These are phyloP conservation scores for Bryoerythrophyllum caledonicum DNA, from an alignment of 225 moss, liverwort and hornwort species.

Conservation along the genomic window DNA sequence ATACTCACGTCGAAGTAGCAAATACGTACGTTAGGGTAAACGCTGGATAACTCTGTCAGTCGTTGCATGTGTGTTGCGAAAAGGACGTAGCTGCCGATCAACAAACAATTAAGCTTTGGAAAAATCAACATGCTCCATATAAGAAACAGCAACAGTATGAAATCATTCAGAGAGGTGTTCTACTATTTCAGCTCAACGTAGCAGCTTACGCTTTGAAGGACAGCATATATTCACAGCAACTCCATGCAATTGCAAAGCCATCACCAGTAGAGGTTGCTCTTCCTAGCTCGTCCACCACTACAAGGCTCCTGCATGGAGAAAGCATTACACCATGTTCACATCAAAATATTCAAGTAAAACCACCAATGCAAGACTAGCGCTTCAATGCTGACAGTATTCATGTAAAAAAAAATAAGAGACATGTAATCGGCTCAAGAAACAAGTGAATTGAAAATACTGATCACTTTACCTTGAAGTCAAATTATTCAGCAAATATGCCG, in stretches of 20 bases:
- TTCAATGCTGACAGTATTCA: constrained; percentile 4
- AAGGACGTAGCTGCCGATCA: constrained; percentile 69
- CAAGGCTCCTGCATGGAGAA: constrained; percentile 67
- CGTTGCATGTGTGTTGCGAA: constrained; percentile 93
- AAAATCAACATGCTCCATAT: background rate
- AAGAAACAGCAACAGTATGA: background rate
- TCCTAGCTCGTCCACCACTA: constrained; percentile 89
- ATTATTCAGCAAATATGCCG: constrained; percentile 79
- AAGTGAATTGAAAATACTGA: constrained; percentile 8
- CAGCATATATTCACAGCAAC: constrained; percentile 86
- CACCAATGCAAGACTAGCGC: background rate
- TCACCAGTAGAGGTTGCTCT: constrained; percentile 89
- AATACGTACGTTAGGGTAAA: constrained; percentile 80
- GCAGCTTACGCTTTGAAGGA: constrained; percentile 74
- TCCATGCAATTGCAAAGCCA: constrained; percentile 93
- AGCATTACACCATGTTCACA: background rate
- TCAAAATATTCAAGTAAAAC: background rate
- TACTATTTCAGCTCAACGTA: constrained; percentile 19
- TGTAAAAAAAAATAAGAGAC: background rate
- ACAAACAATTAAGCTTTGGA: constrained; percentile 12
- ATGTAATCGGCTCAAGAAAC: background rate
- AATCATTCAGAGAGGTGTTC: background rate
- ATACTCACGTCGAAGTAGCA: constrained; percentile 74
- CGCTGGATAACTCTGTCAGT: constrained; percentile 62
- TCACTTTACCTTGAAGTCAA: constrained; percentile 65